A percentile compares a stretch with the other conserved stretches of the same genome.
Evolutionary conservation across 2,329 filamentous ascomycete species (phyloP).

Genomic region (Periconia digitata): DNA sequence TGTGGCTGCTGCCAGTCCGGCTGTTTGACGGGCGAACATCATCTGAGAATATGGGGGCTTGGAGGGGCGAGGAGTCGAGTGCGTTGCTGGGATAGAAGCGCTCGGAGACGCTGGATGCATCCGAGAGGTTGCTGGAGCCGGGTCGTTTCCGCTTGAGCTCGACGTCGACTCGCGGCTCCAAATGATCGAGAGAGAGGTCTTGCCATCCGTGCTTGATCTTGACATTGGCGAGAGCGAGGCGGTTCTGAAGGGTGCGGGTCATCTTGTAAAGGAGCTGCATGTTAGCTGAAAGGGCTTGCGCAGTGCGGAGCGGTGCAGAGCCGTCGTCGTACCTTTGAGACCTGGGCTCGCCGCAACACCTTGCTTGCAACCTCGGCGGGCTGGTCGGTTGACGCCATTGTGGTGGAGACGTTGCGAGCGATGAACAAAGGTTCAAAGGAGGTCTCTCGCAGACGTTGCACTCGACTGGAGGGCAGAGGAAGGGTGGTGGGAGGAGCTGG

Average conservation of each 20-base stretch:
- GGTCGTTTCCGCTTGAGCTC: slow-evolving; percentile 74
- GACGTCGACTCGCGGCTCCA: slow-evolving; percentile 82
- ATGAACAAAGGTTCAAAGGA: slow-evolving; percentile 18
- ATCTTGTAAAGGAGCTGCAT: slow-evolving; percentile 62
- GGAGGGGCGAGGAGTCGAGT: slow-evolving; percentile 83
- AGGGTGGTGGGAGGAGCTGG: slow-evolving; percentile 34
- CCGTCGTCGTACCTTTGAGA: slow-evolving; percentile 42
- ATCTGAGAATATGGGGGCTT: slow-evolving; percentile 81
- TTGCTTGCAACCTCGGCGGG: slow-evolving; percentile 45
- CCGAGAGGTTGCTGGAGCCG: slow-evolving; percentile 68
- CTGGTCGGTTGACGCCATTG: slow-evolving; percentile 38
- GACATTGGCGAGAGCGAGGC: slow-evolving; percentile 92
- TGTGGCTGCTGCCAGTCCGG: slow-evolving; percentile 56
- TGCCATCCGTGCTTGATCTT: slow-evolving; percentile 97
- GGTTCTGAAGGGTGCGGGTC: slow-evolving; percentile 87
- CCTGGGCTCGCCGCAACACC: slow-evolving; percentile 47
- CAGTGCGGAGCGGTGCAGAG: background rate
- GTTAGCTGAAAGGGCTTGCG: slow-evolving; percentile 19
- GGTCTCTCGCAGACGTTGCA: slow-evolving; percentile 29
- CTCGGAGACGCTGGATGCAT: slow-evolving; percentile 82
- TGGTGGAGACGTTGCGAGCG: slow-evolving; percentile 19
- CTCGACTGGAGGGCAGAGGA: slow-evolving; percentile 3
- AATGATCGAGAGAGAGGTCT: slow-evolving; percentile 79
- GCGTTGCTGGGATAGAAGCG: slow-evolving; percentile 67
- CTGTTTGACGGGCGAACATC: slow-evolving; percentile 65